Evolutionary conservation across 345 rosid genomes (phyloP).

Genomic region (Psidium friedrichsthalianum): DNA sequence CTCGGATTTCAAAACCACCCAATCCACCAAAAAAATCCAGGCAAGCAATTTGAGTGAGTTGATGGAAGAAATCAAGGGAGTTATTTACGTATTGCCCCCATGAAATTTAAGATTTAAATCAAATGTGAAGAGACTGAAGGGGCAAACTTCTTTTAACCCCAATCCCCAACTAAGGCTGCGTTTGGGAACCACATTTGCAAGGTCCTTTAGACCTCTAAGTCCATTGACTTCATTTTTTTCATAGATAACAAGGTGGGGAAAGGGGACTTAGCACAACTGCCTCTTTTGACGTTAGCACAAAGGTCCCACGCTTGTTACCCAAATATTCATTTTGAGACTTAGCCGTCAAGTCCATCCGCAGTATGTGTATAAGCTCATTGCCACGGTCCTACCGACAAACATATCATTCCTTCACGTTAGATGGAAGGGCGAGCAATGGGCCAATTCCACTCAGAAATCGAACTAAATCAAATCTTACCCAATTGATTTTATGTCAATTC

Average conservation of each 20-base stretch:
- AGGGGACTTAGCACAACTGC: neutral
- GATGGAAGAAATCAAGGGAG: no score
- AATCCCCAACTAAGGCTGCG: no score
- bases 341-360: neutral
- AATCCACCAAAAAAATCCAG: neutral
- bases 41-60: neutral
- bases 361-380: neutral
- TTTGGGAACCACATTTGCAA: no score
- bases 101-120: neutral
- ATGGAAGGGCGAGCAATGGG: neutral
- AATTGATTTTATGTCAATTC: neutral
- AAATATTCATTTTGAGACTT: neutral
- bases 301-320: neutral
- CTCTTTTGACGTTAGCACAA: neutral
- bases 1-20: neutral
- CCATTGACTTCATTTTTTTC: neutral
- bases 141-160: no score
- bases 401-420: neutral
- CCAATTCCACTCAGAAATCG: neutral
- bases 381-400: neutral
- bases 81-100: no score
- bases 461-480: neutral
- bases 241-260: neutral
- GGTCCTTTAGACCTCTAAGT: no score
- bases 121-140: neutral